These are phyloP conservation scores for Polyrhizophydium stewartii DNA, from an alignment of 371 early-diverging fungal species.

Conservation along the genomic window DNA sequence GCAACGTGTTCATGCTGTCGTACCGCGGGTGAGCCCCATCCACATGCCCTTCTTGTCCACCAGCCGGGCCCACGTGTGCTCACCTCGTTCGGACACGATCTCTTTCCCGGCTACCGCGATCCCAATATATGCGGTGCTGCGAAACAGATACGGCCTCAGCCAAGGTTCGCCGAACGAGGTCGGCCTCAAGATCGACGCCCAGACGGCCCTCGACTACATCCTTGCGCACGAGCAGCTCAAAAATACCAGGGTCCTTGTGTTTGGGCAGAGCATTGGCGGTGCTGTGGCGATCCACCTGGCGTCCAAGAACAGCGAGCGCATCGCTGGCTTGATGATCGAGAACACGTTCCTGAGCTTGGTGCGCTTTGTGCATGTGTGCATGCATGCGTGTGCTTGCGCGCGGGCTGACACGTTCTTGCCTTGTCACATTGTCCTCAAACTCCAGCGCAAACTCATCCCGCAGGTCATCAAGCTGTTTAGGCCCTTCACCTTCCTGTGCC, in stretches of 20 bases:
- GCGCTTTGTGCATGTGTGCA: conserved; percentile 16
- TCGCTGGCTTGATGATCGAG: conserved; percentile 85
- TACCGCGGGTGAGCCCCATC: conserved; percentile 74
- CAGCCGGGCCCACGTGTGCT: not conserved
- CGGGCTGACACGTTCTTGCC: not conserved
- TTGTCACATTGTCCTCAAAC: not conserved
- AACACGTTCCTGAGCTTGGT: conserved; percentile 92
- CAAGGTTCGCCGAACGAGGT: conserved; percentile 83
- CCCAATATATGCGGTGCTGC: not conserved
- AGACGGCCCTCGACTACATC: conserved; percentile 81
- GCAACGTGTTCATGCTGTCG: conserved; percentile 91
- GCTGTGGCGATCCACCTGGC: conserved; percentile 89
- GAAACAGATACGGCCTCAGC: conserved; percentile 79
- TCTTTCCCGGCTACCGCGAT: too few species aligned
- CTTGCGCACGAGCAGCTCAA: conserved; percentile 63
- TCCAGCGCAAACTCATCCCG: conserved; percentile 80
- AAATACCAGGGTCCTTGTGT: conserved; percentile 75
- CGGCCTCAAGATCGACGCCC: conserved; percentile 82
- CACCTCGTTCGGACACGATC: not conserved
- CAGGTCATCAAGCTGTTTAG: conserved; percentile 72
- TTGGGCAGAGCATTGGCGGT: conserved; percentile 97
- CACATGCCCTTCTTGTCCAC: not conserved
- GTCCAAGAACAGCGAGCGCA: conserved; percentile 61
- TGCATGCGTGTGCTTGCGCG: not conserved
- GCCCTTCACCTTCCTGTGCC: conserved; percentile 72